Conservation (phyloP, 441 rosid genomes). For the Croton setiger region DNA sequence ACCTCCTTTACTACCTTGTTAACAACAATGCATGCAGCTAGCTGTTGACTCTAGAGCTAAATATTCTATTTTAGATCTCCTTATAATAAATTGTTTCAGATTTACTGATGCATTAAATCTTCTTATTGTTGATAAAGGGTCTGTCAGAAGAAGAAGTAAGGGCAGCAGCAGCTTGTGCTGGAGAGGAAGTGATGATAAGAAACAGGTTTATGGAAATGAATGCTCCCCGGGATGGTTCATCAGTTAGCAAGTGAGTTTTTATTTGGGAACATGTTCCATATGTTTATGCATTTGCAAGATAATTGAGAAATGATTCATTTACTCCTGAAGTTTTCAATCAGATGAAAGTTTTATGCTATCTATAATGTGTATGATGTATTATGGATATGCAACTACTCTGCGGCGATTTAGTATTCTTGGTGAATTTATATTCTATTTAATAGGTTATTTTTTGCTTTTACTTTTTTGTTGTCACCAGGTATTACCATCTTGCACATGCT, state of each 20-base stretch:
- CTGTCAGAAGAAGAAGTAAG: conserved; percentile 98
- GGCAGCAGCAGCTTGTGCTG: conserved; percentile 94
- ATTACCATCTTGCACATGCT: conserved; percentile 98
- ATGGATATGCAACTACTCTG: conserved; percentile 15
- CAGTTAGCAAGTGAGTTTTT: conserved; percentile 90
- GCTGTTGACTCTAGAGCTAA: not conserved
- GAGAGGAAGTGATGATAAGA: conserved; percentile 97
- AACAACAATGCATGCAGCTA: not conserved
- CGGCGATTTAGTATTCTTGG: conserved; percentile 3
- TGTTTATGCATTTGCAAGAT: not conserved
- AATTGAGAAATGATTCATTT: conserved; percentile 4
- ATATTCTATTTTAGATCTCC: not conserved
- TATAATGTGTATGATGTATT: not conserved
- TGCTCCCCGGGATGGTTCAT: conserved; percentile 90
- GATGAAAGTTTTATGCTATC: conserved; percentile 13
- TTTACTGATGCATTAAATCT: conserved; percentile 29
- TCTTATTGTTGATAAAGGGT: conserved; percentile 59
- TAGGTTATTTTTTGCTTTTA: conserved; percentile 8
- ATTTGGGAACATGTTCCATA: conserved; percentile 8
- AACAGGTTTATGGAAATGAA: conserved; percentile 96
- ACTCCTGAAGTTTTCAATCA: conserved; percentile 6
- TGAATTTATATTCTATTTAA: not conserved
- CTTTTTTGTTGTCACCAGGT: conserved; percentile 46
- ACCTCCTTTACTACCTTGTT: not conserved
- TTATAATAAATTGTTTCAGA: conserved; percentile 7